Base-by-base conservation (phyloP, 257 asterid genomes). In the Salvia miltiorrhiza region DNA sequence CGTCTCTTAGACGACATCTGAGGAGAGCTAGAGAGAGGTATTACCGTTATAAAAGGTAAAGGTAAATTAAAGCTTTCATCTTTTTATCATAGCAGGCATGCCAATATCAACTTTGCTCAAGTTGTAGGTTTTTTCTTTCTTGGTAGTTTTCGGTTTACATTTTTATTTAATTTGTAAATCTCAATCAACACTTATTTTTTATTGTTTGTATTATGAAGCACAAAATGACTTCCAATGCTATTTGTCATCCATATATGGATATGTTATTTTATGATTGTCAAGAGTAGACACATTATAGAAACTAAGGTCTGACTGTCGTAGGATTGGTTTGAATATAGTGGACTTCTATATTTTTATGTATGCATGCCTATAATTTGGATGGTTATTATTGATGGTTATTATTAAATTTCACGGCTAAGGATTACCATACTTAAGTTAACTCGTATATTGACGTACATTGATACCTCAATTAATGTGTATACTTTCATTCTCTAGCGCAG, bases 21-120 rank as follows among this genome's bases (percentile, higher is more conserved):
- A 74, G 73, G 79, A 85, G 43, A 83, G 88, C 96, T 76, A 82
- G 86, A 74, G 92, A 77, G 75, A 77, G 74, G 67, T 83, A 87
- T 79, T 89, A 85, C 74, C 85, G 88, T 28, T 81, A 79, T 69
- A 89, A 75, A 81, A 89, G 96, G 96, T 84, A 77, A 77, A 63
- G 75, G 56, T 76, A 79, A 73, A 63, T 11, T n/a, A 47, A 44
- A 39, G 9, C 13, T 48, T 56, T 7, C 37, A 35, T 43, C 37
- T 41, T 45, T 10, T 40, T 1, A 37, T 55, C 44, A 39, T 43
- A 10, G 13, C 2, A 44, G 32, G 67, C 69, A 54, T 35, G 17
- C 64, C 14, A 63, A 13, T 21, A 26, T 55, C 55, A 17, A 33
- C 2, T 17, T 65, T 56, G 55, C 33, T 17, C 49, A 26, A 24